Conservation (phyloP, 208 protist species). For the Trypanosoma caninum region DNA sequence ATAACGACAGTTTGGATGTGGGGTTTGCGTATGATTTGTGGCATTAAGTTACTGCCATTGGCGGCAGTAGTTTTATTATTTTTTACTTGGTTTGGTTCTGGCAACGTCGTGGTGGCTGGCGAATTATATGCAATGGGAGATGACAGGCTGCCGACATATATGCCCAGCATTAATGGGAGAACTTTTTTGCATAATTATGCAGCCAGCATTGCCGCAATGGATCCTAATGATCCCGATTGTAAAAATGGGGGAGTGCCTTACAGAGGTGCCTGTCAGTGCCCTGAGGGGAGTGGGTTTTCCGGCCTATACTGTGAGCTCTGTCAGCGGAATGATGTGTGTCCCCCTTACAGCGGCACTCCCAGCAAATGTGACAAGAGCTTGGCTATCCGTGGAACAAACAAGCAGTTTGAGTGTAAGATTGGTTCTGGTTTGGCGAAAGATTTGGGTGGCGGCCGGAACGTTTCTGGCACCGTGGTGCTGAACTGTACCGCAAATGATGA, state of each 20-base stretch:
- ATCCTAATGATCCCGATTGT: conserved; percentile 20
- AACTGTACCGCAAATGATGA: conserved; percentile 62
- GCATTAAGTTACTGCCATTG: too few species aligned
- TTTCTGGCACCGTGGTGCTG: conserved; percentile 52
- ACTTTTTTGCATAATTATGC: not conserved
- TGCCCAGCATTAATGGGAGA: not conserved
- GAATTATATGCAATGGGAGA: too few species aligned
- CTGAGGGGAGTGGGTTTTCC: conserved; percentile 31
- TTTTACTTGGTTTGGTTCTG: too few species aligned
- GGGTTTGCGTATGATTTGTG: too few species aligned
- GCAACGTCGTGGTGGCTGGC: too few species aligned
- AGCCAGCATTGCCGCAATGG: not conserved
- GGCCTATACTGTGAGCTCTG: conserved; percentile 78
- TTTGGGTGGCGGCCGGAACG: conserved; percentile 53
- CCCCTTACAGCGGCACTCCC: conserved; percentile 15
- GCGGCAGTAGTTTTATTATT: too few species aligned
- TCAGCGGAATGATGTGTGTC: conserved; percentile 44
- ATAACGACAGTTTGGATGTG: too few species aligned
- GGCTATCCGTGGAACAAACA: conserved; percentile 53
- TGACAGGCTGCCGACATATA: not conserved
- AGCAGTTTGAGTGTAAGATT: conserved; percentile 76
- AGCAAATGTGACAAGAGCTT: conserved; percentile 43
- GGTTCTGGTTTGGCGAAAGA: conserved; percentile 48
- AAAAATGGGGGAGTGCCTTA: conserved; percentile 43
- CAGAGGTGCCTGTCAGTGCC: conserved; percentile 43